Conservation (phyloP, 495 filamentous ascomycete species). For the Baudoinia panamericana region DNA sequence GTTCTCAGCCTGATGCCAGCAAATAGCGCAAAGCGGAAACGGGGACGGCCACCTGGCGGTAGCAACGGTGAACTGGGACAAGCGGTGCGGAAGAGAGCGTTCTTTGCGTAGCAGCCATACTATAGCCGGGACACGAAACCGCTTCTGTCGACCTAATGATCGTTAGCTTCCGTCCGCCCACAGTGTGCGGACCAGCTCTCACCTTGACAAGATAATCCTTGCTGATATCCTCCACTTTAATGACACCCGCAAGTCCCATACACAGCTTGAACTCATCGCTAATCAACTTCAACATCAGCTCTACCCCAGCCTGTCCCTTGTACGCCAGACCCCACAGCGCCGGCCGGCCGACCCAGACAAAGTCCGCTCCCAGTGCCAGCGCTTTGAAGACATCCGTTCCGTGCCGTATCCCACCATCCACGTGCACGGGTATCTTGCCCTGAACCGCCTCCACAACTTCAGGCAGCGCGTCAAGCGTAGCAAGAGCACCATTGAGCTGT, state of each 20-base stretch:
- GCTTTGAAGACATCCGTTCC: conserved; percentile 28
- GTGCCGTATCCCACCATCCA: conserved; percentile 24
- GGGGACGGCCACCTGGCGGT: conserved; percentile 4
- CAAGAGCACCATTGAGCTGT: conserved; percentile 30
- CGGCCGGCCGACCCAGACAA: conserved; percentile 24
- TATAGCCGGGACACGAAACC: conserved; percentile 16
- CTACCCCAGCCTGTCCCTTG: conserved; percentile 25
- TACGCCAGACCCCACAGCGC: conserved; percentile 26
- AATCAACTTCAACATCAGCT: conserved; percentile 22
- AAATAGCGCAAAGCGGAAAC: conserved; percentile 17
- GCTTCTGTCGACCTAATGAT: conserved; percentile 14
- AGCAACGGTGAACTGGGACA: neutral
- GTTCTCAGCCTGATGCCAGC: neutral
- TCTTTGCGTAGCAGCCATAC: conserved; percentile 7
- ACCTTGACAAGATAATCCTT: conserved; percentile 23
- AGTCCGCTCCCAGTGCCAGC: conserved; percentile 25
- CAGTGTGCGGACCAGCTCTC: neutral
- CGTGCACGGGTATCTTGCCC: conserved; percentile 22
- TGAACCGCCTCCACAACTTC: conserved; percentile 26
- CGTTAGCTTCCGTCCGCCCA: neutral
- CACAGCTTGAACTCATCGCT: conserved; percentile 21
- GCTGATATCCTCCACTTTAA: conserved; percentile 20
- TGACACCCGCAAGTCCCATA: conserved; percentile 24
- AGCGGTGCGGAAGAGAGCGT: conserved; percentile 14
- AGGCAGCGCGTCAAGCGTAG: conserved; percentile 23